Conservation (phyloP, 2,329 filamentous ascomycete genomes). For the Penicillium sp. region DNA sequence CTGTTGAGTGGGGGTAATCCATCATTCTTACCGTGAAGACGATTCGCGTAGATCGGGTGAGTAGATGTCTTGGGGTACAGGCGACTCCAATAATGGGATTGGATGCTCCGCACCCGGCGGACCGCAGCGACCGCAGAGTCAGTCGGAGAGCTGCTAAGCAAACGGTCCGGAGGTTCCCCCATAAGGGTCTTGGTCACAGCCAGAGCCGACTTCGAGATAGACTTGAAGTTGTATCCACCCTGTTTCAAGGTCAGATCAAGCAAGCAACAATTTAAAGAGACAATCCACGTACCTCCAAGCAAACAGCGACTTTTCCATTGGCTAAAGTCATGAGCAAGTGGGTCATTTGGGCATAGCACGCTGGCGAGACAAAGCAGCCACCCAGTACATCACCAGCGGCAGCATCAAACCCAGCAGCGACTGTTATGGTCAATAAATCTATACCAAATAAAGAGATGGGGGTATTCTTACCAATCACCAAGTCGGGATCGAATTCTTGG, state of each 20-base stretch:
- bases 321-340: conserved; percentile 98
- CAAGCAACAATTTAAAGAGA: background rate
- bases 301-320: conserved; percentile 84
- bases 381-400: conserved; percentile 91
- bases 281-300: conserved; percentile 62
- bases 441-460: background rate
- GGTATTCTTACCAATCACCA: conserved; percentile 70
- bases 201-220: conserved; percentile 88
- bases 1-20: background rate
- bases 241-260: conserved; percentile 18
- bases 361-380: conserved; percentile 85
- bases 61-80: conserved; percentile 65
- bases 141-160: conserved; percentile 51
- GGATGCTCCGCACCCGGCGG: conserved; percentile 57
- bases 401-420: conserved; percentile 94
- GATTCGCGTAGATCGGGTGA: conserved; percentile 43
- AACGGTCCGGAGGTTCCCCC: conserved; percentile 79
- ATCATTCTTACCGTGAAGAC: conserved; percentile 59
- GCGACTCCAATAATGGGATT: conserved; percentile 78
- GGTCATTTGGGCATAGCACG: conserved; percentile 97
- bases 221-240: conserved; percentile 90
- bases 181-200: conserved; percentile 91
- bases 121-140: conserved; percentile 56
- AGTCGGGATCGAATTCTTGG: conserved; percentile 86
- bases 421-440: conserved; percentile 38